Percentiles rank a stretch among this genome's conserved stretches.
phyloP scores from a whole-genome alignment of 495 filamentous ascomycete species.

The Podospora fimiseda region DNA sequence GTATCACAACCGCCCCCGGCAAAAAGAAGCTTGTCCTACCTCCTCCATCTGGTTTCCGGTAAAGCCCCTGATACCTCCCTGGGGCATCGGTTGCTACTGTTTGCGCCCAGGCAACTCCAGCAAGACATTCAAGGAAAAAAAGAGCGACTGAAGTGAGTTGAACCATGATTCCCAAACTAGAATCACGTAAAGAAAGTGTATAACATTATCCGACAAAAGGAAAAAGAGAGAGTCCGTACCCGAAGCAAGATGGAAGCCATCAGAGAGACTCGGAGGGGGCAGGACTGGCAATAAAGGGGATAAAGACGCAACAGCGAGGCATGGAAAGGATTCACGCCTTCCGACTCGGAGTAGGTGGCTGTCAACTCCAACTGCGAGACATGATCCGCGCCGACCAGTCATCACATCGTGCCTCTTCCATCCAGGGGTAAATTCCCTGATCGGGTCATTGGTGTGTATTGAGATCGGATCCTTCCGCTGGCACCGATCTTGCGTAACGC shows the following conservation, averaged over 20 bases:
- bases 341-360: no score
- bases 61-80: constrained; percentile 4
- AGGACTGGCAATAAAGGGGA: no score
- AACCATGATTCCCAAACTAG: background rate
- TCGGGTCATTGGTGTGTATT: background rate
- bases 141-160: background rate
- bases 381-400: background rate
- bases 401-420: background rate
- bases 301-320: no score
- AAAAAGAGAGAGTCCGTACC: background rate
- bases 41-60: background rate
- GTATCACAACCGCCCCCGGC: background rate
- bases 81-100: background rate
- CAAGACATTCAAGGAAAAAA: background rate
- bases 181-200: background rate
- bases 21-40: background rate
- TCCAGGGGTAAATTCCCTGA: background rate
- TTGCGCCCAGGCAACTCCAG: background rate
- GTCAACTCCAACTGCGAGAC: no score
- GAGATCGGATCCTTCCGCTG: background rate
- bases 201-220: background rate
- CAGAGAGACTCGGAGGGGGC: no score
- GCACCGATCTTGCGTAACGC: background rate
- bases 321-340: no score
- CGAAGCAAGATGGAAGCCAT: background rate